Percentiles rank a stretch among this genome's conserved stretches.
These are phyloP conservation scores for Clitoria ternatea DNA, from an alignment of 306 rosid species.

Conservation along the genomic window DNA sequence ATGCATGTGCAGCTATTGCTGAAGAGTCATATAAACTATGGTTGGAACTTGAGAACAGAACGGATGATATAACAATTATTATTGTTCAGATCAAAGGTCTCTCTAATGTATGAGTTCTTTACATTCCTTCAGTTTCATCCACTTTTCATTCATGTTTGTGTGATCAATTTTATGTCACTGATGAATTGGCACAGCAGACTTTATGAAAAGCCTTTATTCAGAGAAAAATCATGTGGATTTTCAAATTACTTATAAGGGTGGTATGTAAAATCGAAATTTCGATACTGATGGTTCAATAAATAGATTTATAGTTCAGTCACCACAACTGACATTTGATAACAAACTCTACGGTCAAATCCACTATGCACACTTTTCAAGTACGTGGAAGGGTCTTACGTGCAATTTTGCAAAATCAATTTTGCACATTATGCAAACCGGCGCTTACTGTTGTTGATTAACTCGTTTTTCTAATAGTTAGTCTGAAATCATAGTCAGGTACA, in stretches of 20 bases:
- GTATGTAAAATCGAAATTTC: neutral
- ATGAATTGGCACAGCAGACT: neutral
- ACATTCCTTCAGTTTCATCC: conserved; percentile 8
- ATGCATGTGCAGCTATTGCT: conserved; percentile 86
- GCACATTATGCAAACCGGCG: too few species aligned
- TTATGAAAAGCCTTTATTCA: neutral
- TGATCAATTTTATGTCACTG: neutral
- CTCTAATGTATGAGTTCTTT: conserved; percentile 55
- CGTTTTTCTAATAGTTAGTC: neutral
- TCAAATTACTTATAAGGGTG: neutral
- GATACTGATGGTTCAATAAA: neutral
- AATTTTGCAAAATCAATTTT: too few species aligned
- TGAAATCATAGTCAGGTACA: conserved; percentile 16
- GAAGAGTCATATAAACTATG: conserved; percentile 82
- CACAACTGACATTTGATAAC: too few species aligned
- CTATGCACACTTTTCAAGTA: too few species aligned
- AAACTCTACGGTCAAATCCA: too few species aligned
- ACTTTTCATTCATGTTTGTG: neutral
- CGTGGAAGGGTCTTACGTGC: too few species aligned
- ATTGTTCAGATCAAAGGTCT: conserved; percentile 73
- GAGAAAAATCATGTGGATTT: neutral
- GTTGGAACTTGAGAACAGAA: conserved; percentile 83
- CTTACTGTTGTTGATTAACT: neutral
- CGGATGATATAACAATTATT: conserved; percentile 91
- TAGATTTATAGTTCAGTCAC: too few species aligned